phyloP scores from a whole-genome alignment of 148 eudicot genomes.

The Beta vulgaris region DNA sequence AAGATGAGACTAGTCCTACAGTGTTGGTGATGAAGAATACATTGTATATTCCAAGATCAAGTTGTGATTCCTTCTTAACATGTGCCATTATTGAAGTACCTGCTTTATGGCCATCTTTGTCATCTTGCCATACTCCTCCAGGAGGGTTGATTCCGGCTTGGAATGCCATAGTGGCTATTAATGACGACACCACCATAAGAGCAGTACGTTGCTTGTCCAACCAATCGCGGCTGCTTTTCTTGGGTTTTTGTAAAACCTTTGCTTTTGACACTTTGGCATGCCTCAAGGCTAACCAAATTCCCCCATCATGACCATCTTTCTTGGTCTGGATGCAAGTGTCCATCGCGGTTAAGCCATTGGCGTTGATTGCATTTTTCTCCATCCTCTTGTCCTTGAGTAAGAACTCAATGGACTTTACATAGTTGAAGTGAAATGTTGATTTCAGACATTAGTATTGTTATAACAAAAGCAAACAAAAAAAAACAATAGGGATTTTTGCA shows the following conservation, averaged over 20 bases:
- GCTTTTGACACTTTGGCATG: conserved; percentile 12
- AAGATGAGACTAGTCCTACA: conserved; percentile 21
- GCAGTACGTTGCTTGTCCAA: conserved; percentile 20
- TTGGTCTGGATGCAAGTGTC: conserved; percentile 14
- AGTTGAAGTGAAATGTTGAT: background rate
- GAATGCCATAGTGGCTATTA: conserved; percentile 38
- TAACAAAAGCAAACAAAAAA: too few species aligned
- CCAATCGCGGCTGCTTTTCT: background rate
- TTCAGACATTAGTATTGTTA: too few species aligned
- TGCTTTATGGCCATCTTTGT: conserved; percentile 5
- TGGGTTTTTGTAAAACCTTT: background rate
- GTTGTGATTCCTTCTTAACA: background rate
- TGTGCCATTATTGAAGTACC: conserved; percentile 19
- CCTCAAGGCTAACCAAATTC: background rate
- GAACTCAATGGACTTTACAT: conserved; percentile 15
- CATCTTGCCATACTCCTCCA: conserved; percentile 34
- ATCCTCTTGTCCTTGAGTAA: conserved; percentile 20
- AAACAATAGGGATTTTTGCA: too few species aligned
- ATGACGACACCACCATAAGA: conserved; percentile 34
- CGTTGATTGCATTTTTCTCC: conserved; percentile 19
- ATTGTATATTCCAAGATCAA: background rate
- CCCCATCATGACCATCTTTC: background rate
- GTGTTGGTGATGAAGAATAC: background rate
- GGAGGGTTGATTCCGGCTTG: conserved; percentile 36
- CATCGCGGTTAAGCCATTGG: conserved; percentile 29